phyloP scores from a whole-genome alignment of 1,139 yeast genomes.

The Hansenula lynferdii region DNA sequence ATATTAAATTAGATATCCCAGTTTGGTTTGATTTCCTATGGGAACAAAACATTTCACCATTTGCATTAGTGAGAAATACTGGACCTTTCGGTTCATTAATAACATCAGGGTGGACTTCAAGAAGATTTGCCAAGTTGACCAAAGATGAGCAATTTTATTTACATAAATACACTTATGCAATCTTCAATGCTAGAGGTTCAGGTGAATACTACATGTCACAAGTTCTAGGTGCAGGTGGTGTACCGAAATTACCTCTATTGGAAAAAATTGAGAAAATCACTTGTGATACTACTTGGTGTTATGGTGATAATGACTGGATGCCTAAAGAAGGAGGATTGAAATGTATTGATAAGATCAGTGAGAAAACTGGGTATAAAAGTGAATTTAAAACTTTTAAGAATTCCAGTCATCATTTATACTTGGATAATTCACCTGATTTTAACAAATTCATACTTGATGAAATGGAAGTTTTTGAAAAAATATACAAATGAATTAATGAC shows the following conservation, averaged over 20 bases:
- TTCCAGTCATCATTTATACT: conserved; percentile 69
- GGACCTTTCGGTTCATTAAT: conserved; percentile 66
- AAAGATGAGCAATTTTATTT: conserved; percentile 37
- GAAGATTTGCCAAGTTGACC: conserved; percentile 54
- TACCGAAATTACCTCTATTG: conserved; percentile 59
- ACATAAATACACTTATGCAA: conserved; percentile 65
- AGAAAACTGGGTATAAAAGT: conserved; percentile 16
- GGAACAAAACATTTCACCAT: conserved; percentile 72
- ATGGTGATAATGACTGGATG: conserved; percentile 81
- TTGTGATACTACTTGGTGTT: conserved; percentile 61
- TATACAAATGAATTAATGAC: conserved; percentile 4
- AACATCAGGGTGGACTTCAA: conserved; percentile 73
- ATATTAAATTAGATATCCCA: conserved; percentile 46
- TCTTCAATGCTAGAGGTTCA: conserved; percentile 66
- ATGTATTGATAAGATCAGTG: conserved; percentile 24
- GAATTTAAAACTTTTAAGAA: conserved; percentile 42
- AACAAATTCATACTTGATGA: conserved; percentile 44
- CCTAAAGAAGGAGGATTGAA: conserved; percentile 22
- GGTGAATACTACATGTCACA: conserved; percentile 75
- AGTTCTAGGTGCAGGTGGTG: conserved; percentile 69
- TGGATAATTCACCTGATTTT: conserved; percentile 52
- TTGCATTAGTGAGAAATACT: conserved; percentile 55
- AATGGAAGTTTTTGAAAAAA: conserved; percentile 29
- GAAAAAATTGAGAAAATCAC: conserved; percentile 43
- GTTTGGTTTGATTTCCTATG: conserved; percentile 60